A percentile compares a stretch with the other conserved stretches of the same genome.
These are phyloP conservation scores for Penicillium daleae DNA, from an alignment of 495 filamentous ascomycete species.

Conservation along the genomic window DNA sequence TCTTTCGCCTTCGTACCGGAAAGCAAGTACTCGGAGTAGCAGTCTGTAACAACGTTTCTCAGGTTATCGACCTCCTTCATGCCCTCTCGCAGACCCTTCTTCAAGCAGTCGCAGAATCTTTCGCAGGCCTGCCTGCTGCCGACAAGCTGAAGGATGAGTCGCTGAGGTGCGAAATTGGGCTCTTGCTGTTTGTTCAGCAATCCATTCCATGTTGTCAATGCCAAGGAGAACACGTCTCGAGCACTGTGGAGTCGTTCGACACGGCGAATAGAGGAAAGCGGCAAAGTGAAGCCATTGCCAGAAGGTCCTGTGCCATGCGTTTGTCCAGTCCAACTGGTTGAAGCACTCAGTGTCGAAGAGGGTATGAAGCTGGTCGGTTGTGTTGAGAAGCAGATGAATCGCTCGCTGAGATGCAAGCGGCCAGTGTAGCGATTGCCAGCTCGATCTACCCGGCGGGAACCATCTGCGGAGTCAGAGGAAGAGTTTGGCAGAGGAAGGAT, in stretches of 20 bases:
- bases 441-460: slow-evolving; percentile 59
- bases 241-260: slow-evolving; percentile 92
- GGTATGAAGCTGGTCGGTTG: slow-evolving; percentile 85
- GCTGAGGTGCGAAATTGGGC: slow-evolving; percentile 65
- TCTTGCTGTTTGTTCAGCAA: slow-evolving; percentile 56
- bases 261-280: slow-evolving; percentile 84
- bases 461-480: slow-evolving; percentile 58
- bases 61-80: slow-evolving; percentile 86
- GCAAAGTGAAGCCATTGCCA: slow-evolving; percentile 96
- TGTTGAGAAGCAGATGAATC: slow-evolving; percentile 94
- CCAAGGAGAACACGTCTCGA: slow-evolving; percentile 87
- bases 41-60: slow-evolving; percentile 74
- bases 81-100: slow-evolving; percentile 80
- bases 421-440: slow-evolving; percentile 87
- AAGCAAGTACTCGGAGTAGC: slow-evolving; percentile 92
- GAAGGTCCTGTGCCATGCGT: slow-evolving; percentile 91
- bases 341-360: slow-evolving; percentile 72
- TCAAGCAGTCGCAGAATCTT: slow-evolving; percentile 92
- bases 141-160: slow-evolving; percentile 85
- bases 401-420: slow-evolving; percentile 89
- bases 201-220: slow-evolving; percentile 96
- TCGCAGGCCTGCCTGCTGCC: slow-evolving; percentile 89
- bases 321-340: slow-evolving; percentile 80
- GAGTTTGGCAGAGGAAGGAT: slow-evolving; percentile 69
- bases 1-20: slow-evolving; percentile 48